Evolutionary conservation across 2,329 filamentous ascomycete genomes (phyloP).

Genomic region (Fusarium palustre): DNA sequence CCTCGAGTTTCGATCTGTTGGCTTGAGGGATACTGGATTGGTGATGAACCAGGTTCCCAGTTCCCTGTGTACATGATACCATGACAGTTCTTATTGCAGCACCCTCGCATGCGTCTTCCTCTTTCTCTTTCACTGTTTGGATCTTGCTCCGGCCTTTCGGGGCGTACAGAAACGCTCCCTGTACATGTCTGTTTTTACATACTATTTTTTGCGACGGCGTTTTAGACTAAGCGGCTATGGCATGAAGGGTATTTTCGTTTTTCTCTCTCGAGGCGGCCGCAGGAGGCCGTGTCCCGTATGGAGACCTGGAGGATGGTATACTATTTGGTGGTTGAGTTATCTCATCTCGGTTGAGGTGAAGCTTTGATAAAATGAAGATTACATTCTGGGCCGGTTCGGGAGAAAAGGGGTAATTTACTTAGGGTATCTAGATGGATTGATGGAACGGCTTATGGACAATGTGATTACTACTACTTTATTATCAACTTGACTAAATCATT

Average conservation of each 20-base stretch:
- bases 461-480: conserved; percentile 34
- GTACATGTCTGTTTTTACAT: conserved; percentile 25
- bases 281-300: conserved; percentile 14
- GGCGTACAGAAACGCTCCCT: conserved; percentile 38
- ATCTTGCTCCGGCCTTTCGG: conserved; percentile 21
- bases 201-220: conserved; percentile 43
- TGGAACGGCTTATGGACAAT: conserved; percentile 36
- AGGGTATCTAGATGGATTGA: conserved; percentile 21
- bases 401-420: conserved; percentile 31
- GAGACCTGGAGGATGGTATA: conserved; percentile 25
- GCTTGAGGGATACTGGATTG: conserved; percentile 6
- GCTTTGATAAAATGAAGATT: conserved; percentile 24
- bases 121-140: conserved; percentile 26
- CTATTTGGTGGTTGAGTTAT: conserved; percentile 20
- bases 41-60: conserved; percentile 27
- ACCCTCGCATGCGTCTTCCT: conserved; percentile 30
- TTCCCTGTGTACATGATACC: conserved; percentile 53
- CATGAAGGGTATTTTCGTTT: conserved; percentile 30
- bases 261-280: conserved; percentile 11
- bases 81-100: conserved; percentile 50
- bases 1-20: conserved; percentile 26
- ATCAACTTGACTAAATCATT: conserved; percentile 14
- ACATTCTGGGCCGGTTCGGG: conserved; percentile 24
- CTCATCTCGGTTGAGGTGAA: conserved; percentile 36
- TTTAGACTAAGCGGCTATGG: conserved; percentile 45